A percentile compares a stretch with the other conserved stretches of the same genome.
Evolutionary conservation across 306 rosid genomes (phyloP).

Genomic region (Argentina anserina): DNA sequence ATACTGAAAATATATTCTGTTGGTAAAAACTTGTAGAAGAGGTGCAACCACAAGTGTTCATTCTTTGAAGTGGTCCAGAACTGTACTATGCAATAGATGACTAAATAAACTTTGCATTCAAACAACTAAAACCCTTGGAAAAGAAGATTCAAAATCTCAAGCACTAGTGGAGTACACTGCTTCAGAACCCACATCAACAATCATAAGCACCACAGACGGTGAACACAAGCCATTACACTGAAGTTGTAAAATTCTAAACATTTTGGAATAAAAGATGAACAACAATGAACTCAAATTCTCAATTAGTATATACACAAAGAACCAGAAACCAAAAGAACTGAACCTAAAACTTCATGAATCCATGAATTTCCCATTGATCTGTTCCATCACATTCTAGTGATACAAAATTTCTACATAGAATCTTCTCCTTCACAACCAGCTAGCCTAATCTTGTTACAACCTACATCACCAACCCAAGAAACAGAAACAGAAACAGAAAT

Average conservation of each 20-base stretch:
- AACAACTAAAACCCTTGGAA: background rate
- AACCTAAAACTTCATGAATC: background rate
- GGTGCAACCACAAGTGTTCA: background rate
- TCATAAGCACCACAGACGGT: background rate
- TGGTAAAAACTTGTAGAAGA: background rate
- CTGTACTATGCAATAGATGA: background rate
- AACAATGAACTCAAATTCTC: background rate
- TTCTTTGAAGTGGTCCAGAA: background rate
- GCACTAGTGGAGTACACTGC: background rate
- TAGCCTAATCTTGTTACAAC: background rate
- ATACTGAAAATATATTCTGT: constrained; percentile 30
- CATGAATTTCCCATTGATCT: background rate
- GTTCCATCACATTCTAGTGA: background rate
- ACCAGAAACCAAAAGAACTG: background rate
- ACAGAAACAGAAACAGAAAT: background rate
- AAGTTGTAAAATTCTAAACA: background rate
- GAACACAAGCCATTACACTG: background rate
- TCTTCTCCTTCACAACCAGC: background rate
- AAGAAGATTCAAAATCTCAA: background rate
- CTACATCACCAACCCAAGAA: background rate
- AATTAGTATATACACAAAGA: background rate
- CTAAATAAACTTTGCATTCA: background rate
- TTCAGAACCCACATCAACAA: constrained; percentile 3
- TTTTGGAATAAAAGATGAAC: background rate
- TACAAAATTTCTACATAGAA: background rate